Percentiles rank a stretch among this genome's conserved stretches.
phyloP scores from a whole-genome alignment of 2,329 filamentous ascomycete genomes.

The Aspergillus tamarii region DNA sequence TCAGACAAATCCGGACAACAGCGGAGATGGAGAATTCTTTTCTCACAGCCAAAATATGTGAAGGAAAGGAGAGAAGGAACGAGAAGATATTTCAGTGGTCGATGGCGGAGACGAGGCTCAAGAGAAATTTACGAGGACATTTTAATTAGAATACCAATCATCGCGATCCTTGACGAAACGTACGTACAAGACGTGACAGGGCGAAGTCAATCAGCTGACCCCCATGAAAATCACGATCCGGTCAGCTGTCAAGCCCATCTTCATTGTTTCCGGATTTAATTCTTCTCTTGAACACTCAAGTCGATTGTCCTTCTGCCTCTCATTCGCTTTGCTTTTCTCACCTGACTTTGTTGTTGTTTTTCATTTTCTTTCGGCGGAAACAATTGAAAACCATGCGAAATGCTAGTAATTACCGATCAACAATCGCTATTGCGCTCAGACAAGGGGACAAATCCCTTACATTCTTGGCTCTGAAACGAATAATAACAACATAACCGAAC shows the following conservation, averaged over 20 bases:
- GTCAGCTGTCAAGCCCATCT: background rate
- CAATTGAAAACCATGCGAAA: background rate
- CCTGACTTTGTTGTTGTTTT: background rate
- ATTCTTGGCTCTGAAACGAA: background rate
- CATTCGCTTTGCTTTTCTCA: background rate
- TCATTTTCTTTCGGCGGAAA: background rate
- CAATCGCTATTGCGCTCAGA: background rate
- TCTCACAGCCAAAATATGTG: background rate
- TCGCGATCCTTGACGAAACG: background rate
- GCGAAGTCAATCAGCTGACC: slow-evolving; percentile 8
- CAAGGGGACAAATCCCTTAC: background rate
- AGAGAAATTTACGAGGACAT: background rate
- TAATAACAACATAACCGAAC: slow-evolving; percentile 8
- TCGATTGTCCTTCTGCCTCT: background rate
- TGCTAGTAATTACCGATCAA: background rate
- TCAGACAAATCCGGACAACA: background rate
- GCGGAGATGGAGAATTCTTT: background rate
- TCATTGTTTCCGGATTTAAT: slow-evolving; percentile 1
- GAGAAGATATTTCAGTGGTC: background rate
- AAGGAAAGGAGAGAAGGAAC: background rate
- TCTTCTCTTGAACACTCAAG: background rate
- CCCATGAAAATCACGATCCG: background rate
- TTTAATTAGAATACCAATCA: slow-evolving; percentile 2
- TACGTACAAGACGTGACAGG: background rate
- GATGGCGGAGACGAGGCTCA: slow-evolving; percentile 4